Evolutionary conservation across 768 basidiomycete species (phyloP), one percentile per base, ranked within the genome.

Genomic region (Lentinula edodes): DNA sequence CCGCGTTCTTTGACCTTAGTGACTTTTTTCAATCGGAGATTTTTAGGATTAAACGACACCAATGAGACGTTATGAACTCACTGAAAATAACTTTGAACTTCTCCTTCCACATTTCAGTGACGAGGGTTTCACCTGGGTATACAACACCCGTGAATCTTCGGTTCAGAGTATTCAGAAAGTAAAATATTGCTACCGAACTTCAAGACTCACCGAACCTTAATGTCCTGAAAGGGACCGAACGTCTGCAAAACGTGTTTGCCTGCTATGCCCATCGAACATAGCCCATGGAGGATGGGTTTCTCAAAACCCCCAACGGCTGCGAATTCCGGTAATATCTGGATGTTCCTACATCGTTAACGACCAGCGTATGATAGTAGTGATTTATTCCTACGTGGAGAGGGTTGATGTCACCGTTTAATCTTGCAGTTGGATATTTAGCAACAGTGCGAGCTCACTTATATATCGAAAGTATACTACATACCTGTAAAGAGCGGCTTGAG

Each of bases 41-140:
- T 34, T 38, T 20, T 23, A 42, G 5, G 32, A 59, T 34, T 57
- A 20, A 61, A 45, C 38, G 38, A 39, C 7, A 39, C 13, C 16
- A 6, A 43, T 43, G n/a, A 9, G 6, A 28, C 28, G 28, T 4
- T n/a, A n/a, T 9, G 5, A 6, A 82, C 93, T 71, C 67, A 97
- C 94, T 78, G 73, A 99, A 99, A 54, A 98, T 86, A 59, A 98
- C 88, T 75, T 87, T 97, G 63, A 82, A 74, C 2, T 89, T 91
- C 67, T 97, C 94, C 72, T 95, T 97, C 97, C 97, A 99, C 96
- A 98, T 98, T 71, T 93, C 87, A 0, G 96, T 99, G 13, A 94
- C 79, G 57, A 98, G 81, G 1, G 96, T 98, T 75, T 98, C 95
- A 0, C 95, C 96, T 2, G 96, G 97, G 71, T 89, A 95, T 23